Conservation (phyloP, 768 basidiomycete genomes). For the Naganishia antarctica region DNA sequence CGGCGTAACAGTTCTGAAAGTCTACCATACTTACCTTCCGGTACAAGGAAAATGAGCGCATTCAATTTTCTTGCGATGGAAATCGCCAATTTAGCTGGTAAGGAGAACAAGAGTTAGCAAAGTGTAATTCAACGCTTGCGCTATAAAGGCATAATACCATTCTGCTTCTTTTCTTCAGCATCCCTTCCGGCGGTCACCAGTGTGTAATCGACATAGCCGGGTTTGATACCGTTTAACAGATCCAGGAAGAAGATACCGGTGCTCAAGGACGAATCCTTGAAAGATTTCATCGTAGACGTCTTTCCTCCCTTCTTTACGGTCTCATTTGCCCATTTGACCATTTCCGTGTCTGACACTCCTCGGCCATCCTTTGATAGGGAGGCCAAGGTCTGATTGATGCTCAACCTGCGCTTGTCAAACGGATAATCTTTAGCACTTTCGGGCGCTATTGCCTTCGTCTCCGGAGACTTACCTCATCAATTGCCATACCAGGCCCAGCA, state of each 20-base stretch:
- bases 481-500: slow-evolving; percentile 96
- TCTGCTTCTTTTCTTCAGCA: slow-evolving; percentile 86
- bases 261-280: slow-evolving; percentile 85
- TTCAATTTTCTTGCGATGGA: slow-evolving; percentile 99
- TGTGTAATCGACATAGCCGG: slow-evolving; percentile 88
- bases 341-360: slow-evolving; percentile 84
- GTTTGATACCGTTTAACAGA: slow-evolving; percentile 79
- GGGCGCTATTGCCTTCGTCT: too few relatives aligned
- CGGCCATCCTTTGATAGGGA: slow-evolving; percentile 64
- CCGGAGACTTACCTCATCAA: slow-evolving; percentile 70
- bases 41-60: slow-evolving; percentile 89
- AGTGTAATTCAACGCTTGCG: too few relatives aligned
- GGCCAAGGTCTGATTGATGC: slow-evolving; percentile 82
- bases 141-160: too few relatives aligned
- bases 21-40: slow-evolving; percentile 57
- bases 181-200: slow-evolving; percentile 59
- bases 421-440: neutral
- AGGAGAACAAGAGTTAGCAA: slow-evolving; percentile 18
- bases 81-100: slow-evolving; percentile 88
- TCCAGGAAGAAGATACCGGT: slow-evolving; percentile 91
- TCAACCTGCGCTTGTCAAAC: slow-evolving; percentile 54
- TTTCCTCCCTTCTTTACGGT: slow-evolving; percentile 63
- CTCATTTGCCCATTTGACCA: slow-evolving; percentile 92
- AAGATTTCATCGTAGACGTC: slow-evolving; percentile 64
- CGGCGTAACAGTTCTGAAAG: slow-evolving; percentile 40